Evolutionary conservation across 495 filamentous ascomycete species (phyloP), one percentile per base, ranked within the genome.

Genomic region (Penicillium argentinense): DNA sequence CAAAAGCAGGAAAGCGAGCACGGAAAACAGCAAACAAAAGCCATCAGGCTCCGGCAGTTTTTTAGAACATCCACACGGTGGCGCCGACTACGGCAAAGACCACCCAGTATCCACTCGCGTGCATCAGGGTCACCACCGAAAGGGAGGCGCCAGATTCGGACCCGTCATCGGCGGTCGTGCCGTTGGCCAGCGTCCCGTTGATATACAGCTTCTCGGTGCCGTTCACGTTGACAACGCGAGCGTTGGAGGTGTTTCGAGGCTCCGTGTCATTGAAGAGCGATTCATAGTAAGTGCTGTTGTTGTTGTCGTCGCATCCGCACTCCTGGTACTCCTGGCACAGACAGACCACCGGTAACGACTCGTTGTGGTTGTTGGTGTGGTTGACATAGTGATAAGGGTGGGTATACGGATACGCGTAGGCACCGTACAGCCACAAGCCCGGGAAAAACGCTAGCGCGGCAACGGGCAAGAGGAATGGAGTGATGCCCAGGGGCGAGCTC

Each of bases 131-230:
- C 36, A 62, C 46, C 22, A 71, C 46, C 18, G 60, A 44, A 28
- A 56, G 66, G 11, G 49, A 60, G 21, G 59, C 72, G 12, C 58
- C 71, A 5, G 57, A 54, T 26, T 49, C 33, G 6, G 54, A 41
- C 8, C 51, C 32, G 17, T 82, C 80, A 11, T 76, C 60, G 4
- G 80, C 77, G 0, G 88, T 90, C 1, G 91, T 96, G 19, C 87
- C 90, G 56, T 93, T 93, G 14, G 86, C 82, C 34, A 97, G 66
- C 0, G 89, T 91, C 9, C 93, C 93, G 53, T 95, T 93, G 64
- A 97, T 74, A 41, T 89, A 72, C 47, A 97, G 80, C 13, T 81
- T 91, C 38, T 71, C 42, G 0, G 82, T 93, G 18, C 86, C 88
- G 56, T 96, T 91, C 19, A 89, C 80, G 8, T 58, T 47, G 0